phyloP scores from a whole-genome alignment of 2,329 filamentous ascomycete genomes.

The Beauveria sp. region DNA sequence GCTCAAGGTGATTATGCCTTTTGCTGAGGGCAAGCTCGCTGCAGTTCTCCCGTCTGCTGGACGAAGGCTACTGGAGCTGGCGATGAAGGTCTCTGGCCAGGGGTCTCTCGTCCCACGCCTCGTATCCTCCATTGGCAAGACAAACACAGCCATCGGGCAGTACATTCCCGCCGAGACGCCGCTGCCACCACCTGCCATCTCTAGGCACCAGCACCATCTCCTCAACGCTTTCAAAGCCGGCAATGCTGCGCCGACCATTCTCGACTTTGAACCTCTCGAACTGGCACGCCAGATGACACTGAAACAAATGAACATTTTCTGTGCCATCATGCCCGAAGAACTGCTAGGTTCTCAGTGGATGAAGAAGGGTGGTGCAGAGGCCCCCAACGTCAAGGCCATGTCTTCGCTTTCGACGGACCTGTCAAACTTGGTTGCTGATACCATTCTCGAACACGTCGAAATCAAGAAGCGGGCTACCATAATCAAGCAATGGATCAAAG shows the following conservation, averaged over 20 bases:
- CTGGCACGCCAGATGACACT: slow-evolving; percentile 86
- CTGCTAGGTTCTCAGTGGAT: slow-evolving; percentile 89
- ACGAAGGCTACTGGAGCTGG: slow-evolving; percentile 71
- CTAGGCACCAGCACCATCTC: slow-evolving; percentile 66
- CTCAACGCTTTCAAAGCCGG: slow-evolving; percentile 70
- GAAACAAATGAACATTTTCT: slow-evolving; percentile 87
- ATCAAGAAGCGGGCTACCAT: slow-evolving; percentile 82
- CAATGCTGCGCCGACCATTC: slow-evolving; percentile 60
- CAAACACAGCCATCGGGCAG: slow-evolving; percentile 64
- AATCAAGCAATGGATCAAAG: slow-evolving; percentile 98
- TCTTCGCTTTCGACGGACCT: slow-evolving; percentile 86
- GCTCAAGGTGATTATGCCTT: slow-evolving; percentile 66
- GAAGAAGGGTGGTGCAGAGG: slow-evolving; percentile 71
- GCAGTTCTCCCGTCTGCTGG: slow-evolving; percentile 67
- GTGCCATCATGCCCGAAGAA: slow-evolving; percentile 85
- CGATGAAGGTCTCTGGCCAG: slow-evolving; percentile 67
- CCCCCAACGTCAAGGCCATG: slow-evolving; percentile 90
- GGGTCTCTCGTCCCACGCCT: slow-evolving; percentile 73
- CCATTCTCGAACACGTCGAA: slow-evolving; percentile 80
- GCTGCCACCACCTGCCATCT: slow-evolving; percentile 60
- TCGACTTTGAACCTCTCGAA: slow-evolving; percentile 89
- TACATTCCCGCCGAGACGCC: slow-evolving; percentile 65
- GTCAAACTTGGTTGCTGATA: slow-evolving; percentile 87
- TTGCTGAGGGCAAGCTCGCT: slow-evolving; percentile 67
- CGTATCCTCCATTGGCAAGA: slow-evolving; percentile 82